Base-by-base conservation (phyloP, 345 rosid species). In the Lenwebbia sp. region DNA sequence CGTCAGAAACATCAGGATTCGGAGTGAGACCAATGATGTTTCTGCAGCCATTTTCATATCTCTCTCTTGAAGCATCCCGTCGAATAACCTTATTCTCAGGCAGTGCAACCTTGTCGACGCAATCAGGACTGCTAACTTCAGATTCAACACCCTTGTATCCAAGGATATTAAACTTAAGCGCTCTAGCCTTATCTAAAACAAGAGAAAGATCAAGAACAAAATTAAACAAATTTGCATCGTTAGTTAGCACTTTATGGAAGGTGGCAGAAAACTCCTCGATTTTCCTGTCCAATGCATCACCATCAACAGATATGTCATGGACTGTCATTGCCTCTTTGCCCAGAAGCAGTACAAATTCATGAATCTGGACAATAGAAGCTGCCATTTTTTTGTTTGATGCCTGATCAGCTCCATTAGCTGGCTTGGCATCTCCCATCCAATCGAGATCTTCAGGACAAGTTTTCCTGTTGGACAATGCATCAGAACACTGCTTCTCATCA, bases 61-160 rank as follows among this genome's bases (percentile, higher is more conserved):
- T 90, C 87, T 92, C 95, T 74, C 91, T 93, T 52, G 93, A 90
- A 81, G 93, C 88, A 84, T 90, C 94, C 85, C 88, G 91, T 57
- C 84, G 90, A 62, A 89, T 75, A 28, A 87, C 91, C 91, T 93
- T 94, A 84, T 95, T 92, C 90, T 95, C 99, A 0, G 99, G 98
- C 88, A 98, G 88, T 81, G 94, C 99, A 81, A 96, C 97, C 92
- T 98, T 98, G 89, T 96, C 99, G 2, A 98, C 94, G 90, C 99
- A 98, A 91, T 98, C 96, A 10, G 98, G 94, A 82, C 98, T 93
- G 55, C 86, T 92, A 55, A 94, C 94, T 88, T 94, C 98, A 49
- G 90, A 90, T 88, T 93, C 96, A 58, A 88, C 88, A 41, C 88
- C 88, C 91, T 92, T 93, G 62, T 91, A 95, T 33, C 98, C 96